phyloP scores from a whole-genome alignment of 1,284 basidiomycete genomes.

The Anthracocystis walkeri region DNA sequence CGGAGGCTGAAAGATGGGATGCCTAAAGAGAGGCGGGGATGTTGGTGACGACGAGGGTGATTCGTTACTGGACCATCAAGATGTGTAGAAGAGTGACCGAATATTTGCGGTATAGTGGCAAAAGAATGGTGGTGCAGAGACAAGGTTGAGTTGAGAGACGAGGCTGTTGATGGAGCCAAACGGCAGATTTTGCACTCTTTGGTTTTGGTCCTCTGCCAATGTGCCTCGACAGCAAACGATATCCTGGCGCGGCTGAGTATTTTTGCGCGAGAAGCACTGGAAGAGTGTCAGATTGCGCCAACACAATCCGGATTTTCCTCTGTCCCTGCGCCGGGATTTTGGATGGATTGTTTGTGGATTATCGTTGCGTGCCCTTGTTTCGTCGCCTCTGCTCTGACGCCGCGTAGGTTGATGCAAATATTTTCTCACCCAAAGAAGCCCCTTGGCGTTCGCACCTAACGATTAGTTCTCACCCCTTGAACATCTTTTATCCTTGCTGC shows the following conservation, averaged over 20 bases:
- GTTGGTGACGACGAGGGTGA: constrained; percentile 5
- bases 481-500: no score
- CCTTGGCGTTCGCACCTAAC: no score
- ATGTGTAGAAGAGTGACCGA: constrained; percentile 13
- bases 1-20: constrained; percentile 38
- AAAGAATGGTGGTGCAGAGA: constrained; percentile 31
- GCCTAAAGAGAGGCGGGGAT: constrained; percentile 25
- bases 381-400: constrained; percentile 17
- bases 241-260: constrained; percentile 8
- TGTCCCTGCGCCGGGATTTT: constrained; percentile 10
- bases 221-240: background rate
- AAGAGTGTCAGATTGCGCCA: background rate
- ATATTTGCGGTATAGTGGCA: background rate
- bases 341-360: constrained; percentile 7
- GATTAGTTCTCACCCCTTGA: no score
- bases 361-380: background rate
- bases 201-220: background rate
- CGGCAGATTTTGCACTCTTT: constrained; percentile 1
- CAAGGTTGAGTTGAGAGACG: background rate
- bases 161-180: background rate
- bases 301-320: background rate
- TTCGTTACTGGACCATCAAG: constrained; percentile 20
- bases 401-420: constrained; percentile 13
- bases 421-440: background rate
- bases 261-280: background rate